A percentile compares a stretch with the other conserved stretches of the same genome.
Conservation (phyloP, 805 yeast genomes). For the Yamadazyma paraphyllophila region DNA sequence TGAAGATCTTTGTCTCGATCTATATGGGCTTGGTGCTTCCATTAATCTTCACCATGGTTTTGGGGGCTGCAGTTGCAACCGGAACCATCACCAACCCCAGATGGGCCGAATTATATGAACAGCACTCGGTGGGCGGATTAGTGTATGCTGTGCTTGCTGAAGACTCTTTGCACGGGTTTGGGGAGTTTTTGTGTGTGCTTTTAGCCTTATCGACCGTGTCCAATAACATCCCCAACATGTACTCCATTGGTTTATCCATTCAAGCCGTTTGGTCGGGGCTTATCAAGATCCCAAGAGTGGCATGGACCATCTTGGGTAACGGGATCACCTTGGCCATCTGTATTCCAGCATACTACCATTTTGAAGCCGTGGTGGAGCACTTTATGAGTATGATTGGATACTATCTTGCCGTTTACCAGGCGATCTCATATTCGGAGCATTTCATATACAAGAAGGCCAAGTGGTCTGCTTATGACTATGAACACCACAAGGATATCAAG, state of each 20-base stretch:
- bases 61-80: conserved; percentile 85
- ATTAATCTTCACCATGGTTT: conserved; percentile 64
- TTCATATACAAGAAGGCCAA: conserved; percentile 68
- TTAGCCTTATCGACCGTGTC: conserved; percentile 85
- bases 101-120: conserved; percentile 28
- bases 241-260: conserved; percentile 82
- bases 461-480: conserved; percentile 58
- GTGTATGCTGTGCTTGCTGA: conserved; percentile 74
- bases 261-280: conserved; percentile 81
- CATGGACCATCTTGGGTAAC: conserved; percentile 79
- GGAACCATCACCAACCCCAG: conserved; percentile 48
- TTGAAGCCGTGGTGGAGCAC: conserved; percentile 70
- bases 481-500: conserved; percentile 52
- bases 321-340: conserved; percentile 78
- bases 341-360: conserved; percentile 81
- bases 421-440: conserved; percentile 74
- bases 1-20: conserved; percentile 63
- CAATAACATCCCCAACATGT: conserved; percentile 91
- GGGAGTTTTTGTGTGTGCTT: conserved; percentile 83
- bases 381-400: conserved; percentile 92
- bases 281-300: conserved; percentile 70
- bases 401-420: conserved; percentile 82
- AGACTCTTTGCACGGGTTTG: conserved; percentile 82
- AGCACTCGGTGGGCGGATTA: conserved; percentile 60
- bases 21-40: conserved; percentile 65